Conservation (phyloP, 768 basidiomycete genomes). For the Tylopilus cervinicoccineus region DNA sequence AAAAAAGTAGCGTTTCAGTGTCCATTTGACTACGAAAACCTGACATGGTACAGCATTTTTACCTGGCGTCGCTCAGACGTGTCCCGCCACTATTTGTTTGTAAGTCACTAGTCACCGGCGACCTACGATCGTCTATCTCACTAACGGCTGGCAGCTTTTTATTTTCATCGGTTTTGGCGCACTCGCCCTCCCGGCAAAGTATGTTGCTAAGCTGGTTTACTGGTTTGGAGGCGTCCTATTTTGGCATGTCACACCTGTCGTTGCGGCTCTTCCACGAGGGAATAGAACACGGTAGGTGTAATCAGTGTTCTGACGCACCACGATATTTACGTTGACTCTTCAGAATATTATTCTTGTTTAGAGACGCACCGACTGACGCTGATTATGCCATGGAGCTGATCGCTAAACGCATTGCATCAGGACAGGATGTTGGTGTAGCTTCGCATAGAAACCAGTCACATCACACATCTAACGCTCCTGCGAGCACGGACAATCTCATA, state of each 20-base stretch:
- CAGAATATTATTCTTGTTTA: constrained; percentile 46
- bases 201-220: constrained; percentile 45
- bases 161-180: constrained; percentile 37
- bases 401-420: constrained; percentile 52
- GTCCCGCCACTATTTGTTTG: constrained; percentile 46
- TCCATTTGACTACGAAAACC: neutral
- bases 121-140: neutral
- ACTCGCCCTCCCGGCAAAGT: constrained; percentile 45
- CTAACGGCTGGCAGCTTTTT: constrained; percentile 30
- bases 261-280: constrained; percentile 45
- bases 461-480: constrained; percentile 13
- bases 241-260: constrained; percentile 60
- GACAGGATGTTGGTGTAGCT: constrained; percentile 43
- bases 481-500: constrained; percentile 4
- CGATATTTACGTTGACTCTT: constrained; percentile 1
- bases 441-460: constrained; percentile 17
- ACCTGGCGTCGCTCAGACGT: constrained; percentile 58
- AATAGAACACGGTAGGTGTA: constrained; percentile 43
- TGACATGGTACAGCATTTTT: constrained; percentile 44
- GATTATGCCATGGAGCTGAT: constrained; percentile 72
- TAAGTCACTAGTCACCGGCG: constrained; percentile 30
- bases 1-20: constrained; percentile 55
- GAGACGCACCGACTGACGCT: constrained; percentile 59
- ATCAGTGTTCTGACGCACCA: neutral
- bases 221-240: constrained; percentile 49